Conservation (phyloP, 495 filamentous ascomycete species). For the Daldinia bambusicola region DNA sequence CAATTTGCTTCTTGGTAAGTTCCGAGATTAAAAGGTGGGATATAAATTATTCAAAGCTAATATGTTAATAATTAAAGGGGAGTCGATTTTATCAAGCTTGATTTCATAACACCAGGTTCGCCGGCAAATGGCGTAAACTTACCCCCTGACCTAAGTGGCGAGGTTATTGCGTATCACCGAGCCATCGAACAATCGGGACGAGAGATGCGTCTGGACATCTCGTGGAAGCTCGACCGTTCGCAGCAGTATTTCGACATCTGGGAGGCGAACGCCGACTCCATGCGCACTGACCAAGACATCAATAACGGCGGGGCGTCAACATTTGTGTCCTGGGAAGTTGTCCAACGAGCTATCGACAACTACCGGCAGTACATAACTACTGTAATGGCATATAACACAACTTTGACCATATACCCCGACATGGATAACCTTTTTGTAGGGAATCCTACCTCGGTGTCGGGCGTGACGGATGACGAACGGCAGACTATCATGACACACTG, state of each 20-base stretch:
- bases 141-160: constrained; percentile 34
- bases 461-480: constrained; percentile 44
- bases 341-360: constrained; percentile 49
- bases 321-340: constrained; percentile 43
- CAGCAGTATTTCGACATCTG: constrained; percentile 41
- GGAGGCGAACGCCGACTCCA: constrained; percentile 43
- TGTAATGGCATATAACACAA: constrained; percentile 32
- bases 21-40: not conserved
- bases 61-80: constrained; percentile 24
- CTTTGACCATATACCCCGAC: constrained; percentile 46
- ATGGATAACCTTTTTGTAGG: constrained; percentile 48
- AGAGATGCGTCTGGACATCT: constrained; percentile 46
- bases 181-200: constrained; percentile 45
- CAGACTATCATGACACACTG: constrained; percentile 48
- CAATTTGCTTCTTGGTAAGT: constrained; percentile 42
- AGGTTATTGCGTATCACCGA: constrained; percentile 42
- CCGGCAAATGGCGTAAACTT: constrained; percentile 42
- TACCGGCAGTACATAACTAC: constrained; percentile 48
- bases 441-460: constrained; percentile 42
- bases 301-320: constrained; percentile 43
- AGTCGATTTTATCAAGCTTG: constrained; percentile 48
- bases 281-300: constrained; percentile 48
- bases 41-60: not conserved
- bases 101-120: constrained; percentile 47
- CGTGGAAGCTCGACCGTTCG: constrained; percentile 49